These are phyloP conservation scores for Lepiota venenata DNA, from an alignment of 768 basidiomycete genomes.

Conservation along the genomic window DNA sequence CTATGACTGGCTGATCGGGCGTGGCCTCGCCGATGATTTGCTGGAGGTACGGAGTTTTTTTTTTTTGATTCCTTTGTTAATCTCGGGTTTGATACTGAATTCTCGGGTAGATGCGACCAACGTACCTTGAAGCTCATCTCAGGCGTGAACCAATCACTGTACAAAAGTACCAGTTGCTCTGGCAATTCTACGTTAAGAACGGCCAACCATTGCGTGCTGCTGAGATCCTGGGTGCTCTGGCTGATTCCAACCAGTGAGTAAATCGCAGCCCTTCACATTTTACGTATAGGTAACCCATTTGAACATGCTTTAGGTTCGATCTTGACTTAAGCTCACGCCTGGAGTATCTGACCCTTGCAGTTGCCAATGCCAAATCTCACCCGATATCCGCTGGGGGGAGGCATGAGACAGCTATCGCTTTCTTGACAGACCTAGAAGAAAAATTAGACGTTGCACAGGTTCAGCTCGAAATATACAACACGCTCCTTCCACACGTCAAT, in stretches of 20 bases:
- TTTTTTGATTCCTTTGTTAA: neutral
- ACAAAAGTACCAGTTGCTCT: conserved; percentile 83
- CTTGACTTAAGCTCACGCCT: conserved; percentile 70
- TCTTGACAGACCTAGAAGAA: conserved; percentile 93
- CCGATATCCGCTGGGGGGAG: conserved; percentile 72
- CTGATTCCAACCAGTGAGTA: conserved; percentile 80
- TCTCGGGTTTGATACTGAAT: conserved; percentile 1
- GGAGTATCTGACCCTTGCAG: conserved; percentile 91
- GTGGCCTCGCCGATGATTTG: conserved; percentile 80
- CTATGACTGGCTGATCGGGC: conserved; percentile 90
- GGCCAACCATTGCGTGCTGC: conserved; percentile 87
- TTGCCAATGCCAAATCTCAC: conserved; percentile 95
- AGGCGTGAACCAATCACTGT: conserved; percentile 75
- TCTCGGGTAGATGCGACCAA: conserved; percentile 66
- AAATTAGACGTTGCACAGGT: conserved; percentile 96
- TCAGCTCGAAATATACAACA: conserved; percentile 86
- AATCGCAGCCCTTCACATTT: neutral
- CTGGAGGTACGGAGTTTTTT: conserved; percentile 64
- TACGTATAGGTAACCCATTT: neutral
- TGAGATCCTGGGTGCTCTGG: conserved; percentile 75
- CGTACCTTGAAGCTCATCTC: conserved; percentile 87
- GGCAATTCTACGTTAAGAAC: conserved; percentile 97
- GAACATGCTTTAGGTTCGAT: conserved; percentile 46
- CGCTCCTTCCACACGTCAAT: conserved; percentile 55
- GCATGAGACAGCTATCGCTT: conserved; percentile 90